These are phyloP conservation scores for Candolleomyces eurysporus DNA, from an alignment of 768 basidiomycete genomes.

Conservation along the genomic window DNA sequence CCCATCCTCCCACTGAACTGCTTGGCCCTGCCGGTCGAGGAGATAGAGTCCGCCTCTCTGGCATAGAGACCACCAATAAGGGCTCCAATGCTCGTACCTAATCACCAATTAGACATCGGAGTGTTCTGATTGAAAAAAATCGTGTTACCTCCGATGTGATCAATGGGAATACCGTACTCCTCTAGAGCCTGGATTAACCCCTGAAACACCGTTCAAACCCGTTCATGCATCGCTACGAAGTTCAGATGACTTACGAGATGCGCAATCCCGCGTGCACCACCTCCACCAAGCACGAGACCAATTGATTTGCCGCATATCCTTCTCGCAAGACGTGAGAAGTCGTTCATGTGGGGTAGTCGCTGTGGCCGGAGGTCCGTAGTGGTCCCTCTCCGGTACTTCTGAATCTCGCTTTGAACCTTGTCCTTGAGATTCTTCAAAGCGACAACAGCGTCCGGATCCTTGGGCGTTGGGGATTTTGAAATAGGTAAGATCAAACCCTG, in stretches of 20 bases:
- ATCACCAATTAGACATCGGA: background rate
- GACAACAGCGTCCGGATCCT: slow-evolving; percentile 85
- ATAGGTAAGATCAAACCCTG: slow-evolving; percentile 72
- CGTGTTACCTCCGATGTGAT: slow-evolving; percentile 76
- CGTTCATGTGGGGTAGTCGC: slow-evolving; percentile 79
- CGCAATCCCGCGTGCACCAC: slow-evolving; percentile 81
- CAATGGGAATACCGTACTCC: slow-evolving; percentile 90
- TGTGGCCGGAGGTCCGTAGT: slow-evolving; percentile 63
- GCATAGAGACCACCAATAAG: slow-evolving; percentile 95
- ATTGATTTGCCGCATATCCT: slow-evolving; percentile 91
- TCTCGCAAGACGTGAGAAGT: slow-evolving; percentile 90
- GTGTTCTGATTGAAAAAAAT: background rate
- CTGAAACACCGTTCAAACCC: slow-evolving; percentile 35
- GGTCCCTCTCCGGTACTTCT: slow-evolving; percentile 72
- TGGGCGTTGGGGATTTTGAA: slow-evolving; percentile 55
- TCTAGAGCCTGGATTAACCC: slow-evolving; percentile 92
- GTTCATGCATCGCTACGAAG: background rate
- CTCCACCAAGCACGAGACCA: slow-evolving; percentile 93
- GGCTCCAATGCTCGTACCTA: slow-evolving; percentile 86
- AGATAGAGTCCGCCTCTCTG: slow-evolving; percentile 87
- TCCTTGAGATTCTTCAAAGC: slow-evolving; percentile 93
- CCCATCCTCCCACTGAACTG: slow-evolving; percentile 91
- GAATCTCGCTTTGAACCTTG: slow-evolving; percentile 84
- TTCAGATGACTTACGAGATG: slow-evolving; percentile 31
- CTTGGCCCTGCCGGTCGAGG: slow-evolving; percentile 81